Percentiles rank a stretch among this genome's conserved stretches.
These are phyloP conservation scores for Neurospora intermedia DNA, from an alignment of 495 filamentous ascomycete species.

Conservation along the genomic window DNA sequence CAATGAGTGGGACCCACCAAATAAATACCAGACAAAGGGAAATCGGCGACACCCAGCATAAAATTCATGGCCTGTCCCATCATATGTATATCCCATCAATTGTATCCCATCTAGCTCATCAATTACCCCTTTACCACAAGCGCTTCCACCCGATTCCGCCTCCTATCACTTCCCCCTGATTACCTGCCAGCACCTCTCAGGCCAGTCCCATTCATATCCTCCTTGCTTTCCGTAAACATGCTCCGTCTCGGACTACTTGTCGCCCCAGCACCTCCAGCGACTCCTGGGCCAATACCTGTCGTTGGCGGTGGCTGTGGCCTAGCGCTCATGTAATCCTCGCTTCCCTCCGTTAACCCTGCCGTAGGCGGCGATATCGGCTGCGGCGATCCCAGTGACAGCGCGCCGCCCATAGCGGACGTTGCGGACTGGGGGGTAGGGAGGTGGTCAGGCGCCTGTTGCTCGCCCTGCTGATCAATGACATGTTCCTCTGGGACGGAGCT, in stretches of 20 bases:
- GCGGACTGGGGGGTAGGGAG: background rate
- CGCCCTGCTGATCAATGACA: background rate
- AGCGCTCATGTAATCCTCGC: slow-evolving; percentile 2
- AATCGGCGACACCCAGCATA: background rate
- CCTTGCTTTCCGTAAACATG: slow-evolving; percentile 10
- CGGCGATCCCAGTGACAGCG: background rate
- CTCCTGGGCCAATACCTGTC: background rate
- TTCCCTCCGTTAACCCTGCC: background rate
- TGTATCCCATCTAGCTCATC: background rate
- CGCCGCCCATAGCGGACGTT: background rate
- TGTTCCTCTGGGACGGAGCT: background rate
- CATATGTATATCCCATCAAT: no score
- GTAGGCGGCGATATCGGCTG: slow-evolving; percentile 6
- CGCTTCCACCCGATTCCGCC: background rate
- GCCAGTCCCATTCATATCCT: slow-evolving; percentile 3
- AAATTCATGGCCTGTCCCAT: background rate
- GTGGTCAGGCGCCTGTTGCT: background rate
- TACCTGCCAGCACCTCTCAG: background rate
- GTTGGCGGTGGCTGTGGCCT: slow-evolving; percentile 6
- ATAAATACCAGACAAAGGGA: background rate
- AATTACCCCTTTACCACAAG: background rate
- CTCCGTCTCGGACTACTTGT: slow-evolving; percentile 7
- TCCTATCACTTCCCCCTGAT: no score
- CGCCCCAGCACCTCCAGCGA: background rate
- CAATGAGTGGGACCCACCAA: background rate